Base-by-base conservation (phyloP, 2,329 filamentous ascomycete species). In the Cladosporium sp. region DNA sequence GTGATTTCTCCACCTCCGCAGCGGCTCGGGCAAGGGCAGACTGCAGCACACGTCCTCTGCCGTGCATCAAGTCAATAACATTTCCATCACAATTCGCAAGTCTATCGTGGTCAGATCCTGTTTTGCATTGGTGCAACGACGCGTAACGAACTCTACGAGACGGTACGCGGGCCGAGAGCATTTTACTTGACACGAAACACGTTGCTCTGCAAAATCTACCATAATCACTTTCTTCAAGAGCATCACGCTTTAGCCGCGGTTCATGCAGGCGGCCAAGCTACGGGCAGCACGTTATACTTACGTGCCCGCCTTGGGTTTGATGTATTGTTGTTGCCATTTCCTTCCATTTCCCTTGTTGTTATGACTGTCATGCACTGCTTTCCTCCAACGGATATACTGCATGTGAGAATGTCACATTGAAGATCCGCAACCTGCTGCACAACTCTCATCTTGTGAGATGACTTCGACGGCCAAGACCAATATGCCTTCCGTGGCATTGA, bases 241-340 rank as follows among this genome's bases (percentile, higher is more conserved):
- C 18, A 53, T 11, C 46, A 40, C 31, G 46, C 12, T 12, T 55
- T 63, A 63, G 61, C 61, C 61, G 61, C 61, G 61, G 50, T 44
- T 56, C 49, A 56, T 46, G 50, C 61, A 63, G 14, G 35, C 61
- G 61, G 61, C 60, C 60, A 62, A 62, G 60, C 52, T 55, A 55
- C 60, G 46, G 60, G 28, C 49, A 50, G 60, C 60, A 53, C 60
- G 33, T 62, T 62, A 62, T 62, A 33, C 60, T 55, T 53, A 55
- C 52, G 52, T 62, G 31, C 46, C 49, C 44, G 49, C 31, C 31
- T 31, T 33, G 29, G 52, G 12, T 33, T 21, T 12, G 52, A 46
- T 55, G 31, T 55, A 55, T 33, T 33, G 40, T 46, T 23, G 21
- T 46, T 46, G 40, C 40, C 40, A 40, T 26, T 31, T 49, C 57